phyloP scores from a whole-genome alignment of 495 filamentous ascomycete genomes.

The Elaphomyces granulatus region DNA sequence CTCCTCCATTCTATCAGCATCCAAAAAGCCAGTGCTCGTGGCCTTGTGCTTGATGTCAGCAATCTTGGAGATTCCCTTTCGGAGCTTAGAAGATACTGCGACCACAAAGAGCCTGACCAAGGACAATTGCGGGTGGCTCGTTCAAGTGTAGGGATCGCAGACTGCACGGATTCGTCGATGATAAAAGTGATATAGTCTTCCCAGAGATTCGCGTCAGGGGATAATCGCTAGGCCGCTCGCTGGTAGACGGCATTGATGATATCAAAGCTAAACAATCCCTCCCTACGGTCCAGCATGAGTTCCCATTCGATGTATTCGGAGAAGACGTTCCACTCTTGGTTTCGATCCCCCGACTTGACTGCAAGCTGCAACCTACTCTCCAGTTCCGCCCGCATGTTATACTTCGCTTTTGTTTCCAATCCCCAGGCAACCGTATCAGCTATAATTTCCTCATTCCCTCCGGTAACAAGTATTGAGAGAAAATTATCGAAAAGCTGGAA shows the following conservation, averaged over 20 bases:
- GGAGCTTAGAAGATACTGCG: constrained; percentile 67
- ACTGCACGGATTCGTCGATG: constrained; percentile 29
- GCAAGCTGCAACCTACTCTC: constrained; percentile 55
- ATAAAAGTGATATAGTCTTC: constrained; percentile 68
- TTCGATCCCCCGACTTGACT: constrained; percentile 39
- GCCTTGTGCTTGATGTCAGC: constrained; percentile 84
- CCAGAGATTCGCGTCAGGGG: constrained; percentile 59
- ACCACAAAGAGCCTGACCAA: constrained; percentile 84
- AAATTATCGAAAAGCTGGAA: constrained; percentile 72
- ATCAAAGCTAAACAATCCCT: constrained; percentile 39
- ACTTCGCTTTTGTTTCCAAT: constrained; percentile 51
- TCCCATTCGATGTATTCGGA: constrained; percentile 78
- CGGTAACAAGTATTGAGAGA: constrained; percentile 60
- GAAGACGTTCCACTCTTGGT: constrained; percentile 42
- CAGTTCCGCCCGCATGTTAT: constrained; percentile 49
- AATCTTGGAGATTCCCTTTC: constrained; percentile 65
- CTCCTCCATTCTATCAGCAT: constrained; percentile 61
- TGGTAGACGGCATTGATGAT: constrained; percentile 64
- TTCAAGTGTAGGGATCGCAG: constrained; percentile 42
- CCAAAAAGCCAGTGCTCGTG: constrained; percentile 64
- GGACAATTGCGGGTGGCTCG: constrained; percentile 77
- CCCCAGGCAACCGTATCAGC: constrained; percentile 47
- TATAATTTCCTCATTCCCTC: constrained; percentile 70
- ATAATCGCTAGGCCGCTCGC: constrained; percentile 55
- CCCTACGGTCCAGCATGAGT: constrained; percentile 39